Evolutionary conservation across 2,329 filamentous ascomycete genomes (phyloP).

Genomic region (Microdochium bolleyi): DNA sequence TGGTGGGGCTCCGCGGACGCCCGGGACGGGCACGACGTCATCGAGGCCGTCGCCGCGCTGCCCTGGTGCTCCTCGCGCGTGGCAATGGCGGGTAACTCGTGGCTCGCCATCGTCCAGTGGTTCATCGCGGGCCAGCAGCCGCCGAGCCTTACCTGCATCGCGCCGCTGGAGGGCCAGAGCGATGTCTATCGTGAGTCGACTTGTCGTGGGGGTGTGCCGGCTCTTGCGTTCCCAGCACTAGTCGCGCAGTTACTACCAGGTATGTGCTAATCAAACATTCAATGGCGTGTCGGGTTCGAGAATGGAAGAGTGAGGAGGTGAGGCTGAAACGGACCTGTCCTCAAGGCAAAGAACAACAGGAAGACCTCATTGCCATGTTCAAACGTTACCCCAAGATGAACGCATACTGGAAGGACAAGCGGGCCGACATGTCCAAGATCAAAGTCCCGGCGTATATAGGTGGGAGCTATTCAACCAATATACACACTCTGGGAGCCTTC

Average conservation of each 20-base stretch:
- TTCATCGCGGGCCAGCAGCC: constrained; percentile 5
- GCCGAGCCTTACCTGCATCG: constrained; percentile 3
- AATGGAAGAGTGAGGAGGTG: background rate
- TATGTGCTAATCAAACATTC: background rate
- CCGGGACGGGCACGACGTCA: constrained; percentile 11
- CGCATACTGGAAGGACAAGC: constrained; percentile 7
- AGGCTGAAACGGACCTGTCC: background rate
- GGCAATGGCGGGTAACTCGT: constrained; percentile 10
- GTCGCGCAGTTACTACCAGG: background rate
- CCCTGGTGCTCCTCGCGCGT: constrained; percentile 11
- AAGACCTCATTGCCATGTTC: background rate
- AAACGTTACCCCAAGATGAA: background rate
- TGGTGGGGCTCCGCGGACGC: constrained; percentile 8
- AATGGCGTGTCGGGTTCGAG: background rate
- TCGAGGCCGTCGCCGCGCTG: constrained; percentile 9
- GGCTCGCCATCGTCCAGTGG: constrained; percentile 10
- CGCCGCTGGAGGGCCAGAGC: constrained; percentile 2
- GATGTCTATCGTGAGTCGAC: constrained; percentile 11
- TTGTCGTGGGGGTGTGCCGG: constrained; percentile 12
- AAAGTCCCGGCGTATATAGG: constrained; percentile 8
- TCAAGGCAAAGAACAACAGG: background rate
- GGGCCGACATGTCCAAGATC: constrained; percentile 7
- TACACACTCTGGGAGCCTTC: constrained; percentile 8
- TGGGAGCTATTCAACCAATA: constrained; percentile 7
- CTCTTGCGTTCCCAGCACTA: background rate